Base-by-base conservation (phyloP, 106 monocot species). In the Phalaenopsis equestris region DNA sequence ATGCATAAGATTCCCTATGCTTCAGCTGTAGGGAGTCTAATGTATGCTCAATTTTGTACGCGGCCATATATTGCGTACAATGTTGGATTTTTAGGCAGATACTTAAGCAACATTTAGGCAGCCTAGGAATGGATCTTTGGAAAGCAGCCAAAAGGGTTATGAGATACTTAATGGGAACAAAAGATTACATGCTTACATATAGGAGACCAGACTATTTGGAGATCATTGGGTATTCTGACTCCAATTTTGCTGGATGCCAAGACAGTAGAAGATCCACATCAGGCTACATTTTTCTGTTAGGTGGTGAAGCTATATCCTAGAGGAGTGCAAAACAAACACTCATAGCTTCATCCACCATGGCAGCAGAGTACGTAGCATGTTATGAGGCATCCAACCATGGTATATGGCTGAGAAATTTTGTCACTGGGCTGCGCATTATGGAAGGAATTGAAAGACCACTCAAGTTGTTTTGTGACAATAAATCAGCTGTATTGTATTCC, bases 91-190 rank as follows among this genome's bases (percentile, higher is more conserved):
- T 18, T 81, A 15, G 75, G 65, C 23, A 75, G 0, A 37, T 82
- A 82, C 42, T 43, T 58, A 76, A 76, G 82, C 43, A 82, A 82
- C 61, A 82, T 37, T 43, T 58, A 76, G 67, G 82, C 43, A 82
- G 76, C 61, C 58, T 18, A 12, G 23, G 76, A 37, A n/a, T 75
- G 3, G 47, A 77, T 76, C 65, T 73, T 73, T 80, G 49, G 30
- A 73, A 72, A 52, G 80, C 24, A 76, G 65, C 15, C 52, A 82
- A 82, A 19, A 24, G 56, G 46, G 42, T 76, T 11, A 43, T 82
- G 16, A 65, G 75, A 38, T 76, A 76, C 6, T 38, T 82, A 23
- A 18, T 37, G 56, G 45, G 23, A 46, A 76, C 65, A 10, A 68
- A 80, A 21, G 46, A 47, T 42, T 67, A 47, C 48, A 68, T 67